Evolutionary conservation across 768 basidiomycete species (phyloP).

Genomic region (Lactarius deliciosus): DNA sequence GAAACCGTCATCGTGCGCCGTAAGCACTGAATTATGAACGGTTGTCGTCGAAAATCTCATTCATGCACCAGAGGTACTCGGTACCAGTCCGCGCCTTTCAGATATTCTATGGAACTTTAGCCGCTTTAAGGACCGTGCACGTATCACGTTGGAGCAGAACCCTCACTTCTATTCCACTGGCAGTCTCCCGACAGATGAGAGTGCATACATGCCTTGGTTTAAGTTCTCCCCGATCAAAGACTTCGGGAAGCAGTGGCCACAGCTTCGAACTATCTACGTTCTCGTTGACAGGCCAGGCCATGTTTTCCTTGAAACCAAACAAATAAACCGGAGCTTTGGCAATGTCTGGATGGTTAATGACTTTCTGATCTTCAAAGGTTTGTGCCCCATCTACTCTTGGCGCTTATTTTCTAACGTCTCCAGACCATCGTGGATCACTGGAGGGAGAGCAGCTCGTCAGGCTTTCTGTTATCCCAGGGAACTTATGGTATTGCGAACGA

Average conservation of each 20-base stretch:
- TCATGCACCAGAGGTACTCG: neutral
- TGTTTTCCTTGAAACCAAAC: no score
- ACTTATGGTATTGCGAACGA: neutral
- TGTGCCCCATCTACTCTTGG: neutral
- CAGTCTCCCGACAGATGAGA: neutral
- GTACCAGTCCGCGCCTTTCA: neutral
- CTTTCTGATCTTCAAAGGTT: no score
- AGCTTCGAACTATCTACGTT: neutral
- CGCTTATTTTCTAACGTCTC: neutral
- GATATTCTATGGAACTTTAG: constrained; percentile 4
- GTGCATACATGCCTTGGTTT: neutral
- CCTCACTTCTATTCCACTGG: neutral
- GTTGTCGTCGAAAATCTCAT: neutral
- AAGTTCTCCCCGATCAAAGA: neutral
- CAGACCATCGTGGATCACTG: neutral
- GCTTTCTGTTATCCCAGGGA: neutral
- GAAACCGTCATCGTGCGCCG: neutral
- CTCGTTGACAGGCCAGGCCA: neutral
- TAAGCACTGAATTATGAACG: neutral
- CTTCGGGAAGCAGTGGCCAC: neutral
- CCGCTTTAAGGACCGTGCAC: neutral
- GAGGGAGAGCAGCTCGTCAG: neutral
- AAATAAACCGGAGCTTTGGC: no score
- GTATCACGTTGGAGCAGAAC: neutral
- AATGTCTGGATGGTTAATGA: no score